These are phyloP conservation scores for Myrmaecium sp. DNA, from an alignment of 2,329 filamentous ascomycete genomes.

Conservation along the genomic window DNA sequence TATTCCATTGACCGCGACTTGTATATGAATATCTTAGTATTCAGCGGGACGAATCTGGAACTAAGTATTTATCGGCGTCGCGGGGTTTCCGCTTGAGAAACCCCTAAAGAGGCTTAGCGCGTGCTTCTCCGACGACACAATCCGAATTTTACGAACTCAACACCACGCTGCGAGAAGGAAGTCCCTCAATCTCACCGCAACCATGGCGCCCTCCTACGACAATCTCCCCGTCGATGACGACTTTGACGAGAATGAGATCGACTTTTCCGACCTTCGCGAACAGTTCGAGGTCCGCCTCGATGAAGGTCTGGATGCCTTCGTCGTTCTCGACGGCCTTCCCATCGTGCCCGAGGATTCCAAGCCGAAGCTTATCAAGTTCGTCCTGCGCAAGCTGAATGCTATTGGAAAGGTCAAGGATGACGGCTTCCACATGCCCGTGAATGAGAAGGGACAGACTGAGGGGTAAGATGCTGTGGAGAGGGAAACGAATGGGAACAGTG, in stretches of 20 bases:
- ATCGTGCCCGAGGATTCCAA: conserved; percentile 79
- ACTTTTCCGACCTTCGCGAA: conserved; percentile 84
- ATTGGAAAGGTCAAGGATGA: conserved; percentile 78
- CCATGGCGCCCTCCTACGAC: conserved; percentile 88
- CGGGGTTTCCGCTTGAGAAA: too few species aligned
- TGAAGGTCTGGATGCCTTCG: conserved; percentile 88
- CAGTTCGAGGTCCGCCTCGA: conserved; percentile 94
- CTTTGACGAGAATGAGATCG: conserved; percentile 85
- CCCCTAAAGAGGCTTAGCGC: too few species aligned
- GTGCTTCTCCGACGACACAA: too few species aligned
- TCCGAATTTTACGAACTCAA: too few species aligned
- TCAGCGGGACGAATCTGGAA: too few species aligned
- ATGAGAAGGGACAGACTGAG: conserved; percentile 70
- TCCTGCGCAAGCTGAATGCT: conserved; percentile 79
- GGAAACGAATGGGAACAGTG: conserved; percentile 1
- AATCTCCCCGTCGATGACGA: conserved; percentile 72
- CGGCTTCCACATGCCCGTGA: conserved; percentile 83
- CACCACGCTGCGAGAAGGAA: too few species aligned
- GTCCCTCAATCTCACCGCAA: conserved; percentile 22
- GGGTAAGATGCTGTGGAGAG: conserved; percentile 39
- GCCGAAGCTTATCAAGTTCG: conserved; percentile 87
- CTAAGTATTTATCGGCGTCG: too few species aligned
- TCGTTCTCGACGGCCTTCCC: conserved; percentile 89
- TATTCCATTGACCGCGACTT: too few species aligned
- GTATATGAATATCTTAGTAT: too few species aligned